Base-by-base conservation (phyloP, 805 yeast species). In the Myxozyma sirexii region DNA sequence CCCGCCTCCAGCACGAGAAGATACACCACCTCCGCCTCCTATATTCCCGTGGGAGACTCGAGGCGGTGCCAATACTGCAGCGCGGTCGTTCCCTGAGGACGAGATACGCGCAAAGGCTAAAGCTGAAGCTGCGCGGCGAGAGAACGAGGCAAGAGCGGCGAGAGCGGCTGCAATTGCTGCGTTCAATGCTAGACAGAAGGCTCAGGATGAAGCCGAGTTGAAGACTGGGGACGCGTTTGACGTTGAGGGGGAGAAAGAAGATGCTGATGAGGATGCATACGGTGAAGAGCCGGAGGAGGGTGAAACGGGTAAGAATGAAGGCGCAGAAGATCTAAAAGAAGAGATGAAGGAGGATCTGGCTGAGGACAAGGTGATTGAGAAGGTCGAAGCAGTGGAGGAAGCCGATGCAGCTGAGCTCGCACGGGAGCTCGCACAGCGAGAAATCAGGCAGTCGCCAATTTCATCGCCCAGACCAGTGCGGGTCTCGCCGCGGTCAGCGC, bases 1-100 rank as follows among this genome's bases (percentile, higher is more conserved):
- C 24, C 57, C 43, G 27, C 13, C 37, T 1, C 46, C 41, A 7
- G 44, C 50, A 15, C 49, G 43, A 29, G 50, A 35, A 7, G 56
- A 43, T 37, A 24, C 52, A 1, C 57, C 60, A 3, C 42, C 60
- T 13, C 50, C 60, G 10, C 56, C 52, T 35, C 64, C 67, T 2
- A 51, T 64, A 12, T 64, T 64, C 26, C 67, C 67, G 1, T 64
- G 67, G 67, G 67, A 64, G 48, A 13, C 37, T 37, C 47, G 47
- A 8, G 53, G 19, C 3, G 15, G n/a, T 4, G 41, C 24, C 2
- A 53, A 41, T 6, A 42, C 57, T 13, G 48, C 64, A 6, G 33
- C 47, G 24, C 65, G 67, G 4, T 31, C 54, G 6, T 64, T 64
- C 35, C 62, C 64, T 12, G 65, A 56, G 27, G 67, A 63, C 21